Conservation (phyloP, 192 early-diverging fungal species). For the Podila minutissima region DNA sequence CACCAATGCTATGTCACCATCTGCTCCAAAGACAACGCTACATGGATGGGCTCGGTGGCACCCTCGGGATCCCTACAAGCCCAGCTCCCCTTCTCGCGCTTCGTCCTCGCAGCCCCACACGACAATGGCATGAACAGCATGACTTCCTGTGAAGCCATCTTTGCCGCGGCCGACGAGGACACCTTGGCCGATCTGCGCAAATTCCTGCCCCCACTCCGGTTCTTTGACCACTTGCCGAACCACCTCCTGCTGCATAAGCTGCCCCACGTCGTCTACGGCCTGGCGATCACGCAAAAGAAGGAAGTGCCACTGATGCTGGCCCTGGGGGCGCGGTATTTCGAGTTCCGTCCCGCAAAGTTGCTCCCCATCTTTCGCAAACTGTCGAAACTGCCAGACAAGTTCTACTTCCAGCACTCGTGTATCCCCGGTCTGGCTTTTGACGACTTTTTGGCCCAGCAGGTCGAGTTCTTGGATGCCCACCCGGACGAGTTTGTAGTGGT, state of each 20-base stretch:
- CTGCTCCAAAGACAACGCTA: conserved; percentile 8
- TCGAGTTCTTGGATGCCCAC: conserved; percentile 12
- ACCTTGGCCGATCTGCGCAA: conserved; percentile 7
- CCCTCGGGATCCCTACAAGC: conserved; percentile 17
- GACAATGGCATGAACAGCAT: conserved; percentile 40
- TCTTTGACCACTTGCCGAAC: conserved; percentile 17
- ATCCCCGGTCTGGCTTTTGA: conserved; percentile 33
- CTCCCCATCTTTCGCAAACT: conserved; percentile 23
- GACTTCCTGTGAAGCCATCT: conserved; percentile 16
- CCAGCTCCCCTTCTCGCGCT: conserved; percentile 17
- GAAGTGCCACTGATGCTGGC: conserved; percentile 29
- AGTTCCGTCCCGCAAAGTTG: conserved; percentile 32
- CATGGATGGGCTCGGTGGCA: conserved; percentile 24
- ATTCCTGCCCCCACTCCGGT: conserved; percentile 2
- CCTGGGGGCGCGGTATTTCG: conserved; percentile 28
- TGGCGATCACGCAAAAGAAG: conserved; percentile 35
- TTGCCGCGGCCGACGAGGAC: conserved; percentile 11
- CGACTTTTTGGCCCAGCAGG: conserved; percentile 18
- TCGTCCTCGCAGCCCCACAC: conserved; percentile 31
- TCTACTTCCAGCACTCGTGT: conserved; percentile 32
- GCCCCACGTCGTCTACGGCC: conserved; percentile 29
- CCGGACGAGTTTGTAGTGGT: conserved; percentile 28
- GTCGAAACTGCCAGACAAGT: conserved; percentile 19
- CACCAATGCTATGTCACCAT: conserved; percentile 34
- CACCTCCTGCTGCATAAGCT: conserved; percentile 8